These are phyloP conservation scores for Caloboletus firmus DNA, from an alignment of 1,284 basidiomycete species.

Conservation along the genomic window DNA sequence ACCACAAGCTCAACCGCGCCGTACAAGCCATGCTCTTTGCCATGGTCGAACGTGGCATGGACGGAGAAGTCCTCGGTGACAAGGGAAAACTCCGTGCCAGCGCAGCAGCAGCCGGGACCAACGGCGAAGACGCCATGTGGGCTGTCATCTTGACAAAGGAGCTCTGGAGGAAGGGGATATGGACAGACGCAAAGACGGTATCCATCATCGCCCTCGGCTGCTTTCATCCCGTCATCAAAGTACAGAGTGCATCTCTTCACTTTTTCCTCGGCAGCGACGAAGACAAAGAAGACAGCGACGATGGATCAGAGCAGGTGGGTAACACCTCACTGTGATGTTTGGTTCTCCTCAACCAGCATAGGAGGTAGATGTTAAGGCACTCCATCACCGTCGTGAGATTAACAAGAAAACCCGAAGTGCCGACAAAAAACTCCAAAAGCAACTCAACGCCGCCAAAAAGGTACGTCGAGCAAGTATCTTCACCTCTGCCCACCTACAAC, in stretches of 20 bases:
- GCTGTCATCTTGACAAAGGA: slow-evolving; percentile 94
- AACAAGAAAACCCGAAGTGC: slow-evolving; percentile 86
- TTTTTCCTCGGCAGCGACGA: slow-evolving; percentile 92
- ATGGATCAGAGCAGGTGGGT: slow-evolving; percentile 67
- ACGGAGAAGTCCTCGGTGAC: slow-evolving; percentile 75
- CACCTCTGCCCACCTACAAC: not conserved
- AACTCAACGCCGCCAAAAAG: slow-evolving; percentile 70
- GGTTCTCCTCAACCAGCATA: slow-evolving; percentile 29
- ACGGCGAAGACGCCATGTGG: slow-evolving; percentile 93
- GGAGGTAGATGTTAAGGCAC: slow-evolving; percentile 65
- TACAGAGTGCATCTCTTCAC: slow-evolving; percentile 94
- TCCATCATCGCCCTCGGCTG: slow-evolving; percentile 91
- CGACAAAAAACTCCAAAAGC: slow-evolving; percentile 76
- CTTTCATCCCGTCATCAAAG: slow-evolving; percentile 93
- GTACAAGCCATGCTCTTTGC: slow-evolving; percentile 96
- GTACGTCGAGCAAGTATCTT: slow-evolving; percentile 36
- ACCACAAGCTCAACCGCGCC: slow-evolving; percentile 94
- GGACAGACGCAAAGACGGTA: slow-evolving; percentile 93
- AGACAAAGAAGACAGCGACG: slow-evolving; percentile 67
- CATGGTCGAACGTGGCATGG: slow-evolving; percentile 93
- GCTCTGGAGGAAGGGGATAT: slow-evolving; percentile 92
- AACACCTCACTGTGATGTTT: not conserved
- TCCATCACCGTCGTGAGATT: slow-evolving; percentile 83
- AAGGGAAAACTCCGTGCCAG: slow-evolving; percentile 68
- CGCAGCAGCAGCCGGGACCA: slow-evolving; percentile 39